phyloP scores from a whole-genome alignment of 768 basidiomycete species.

The Trametopsis cervina region DNA sequence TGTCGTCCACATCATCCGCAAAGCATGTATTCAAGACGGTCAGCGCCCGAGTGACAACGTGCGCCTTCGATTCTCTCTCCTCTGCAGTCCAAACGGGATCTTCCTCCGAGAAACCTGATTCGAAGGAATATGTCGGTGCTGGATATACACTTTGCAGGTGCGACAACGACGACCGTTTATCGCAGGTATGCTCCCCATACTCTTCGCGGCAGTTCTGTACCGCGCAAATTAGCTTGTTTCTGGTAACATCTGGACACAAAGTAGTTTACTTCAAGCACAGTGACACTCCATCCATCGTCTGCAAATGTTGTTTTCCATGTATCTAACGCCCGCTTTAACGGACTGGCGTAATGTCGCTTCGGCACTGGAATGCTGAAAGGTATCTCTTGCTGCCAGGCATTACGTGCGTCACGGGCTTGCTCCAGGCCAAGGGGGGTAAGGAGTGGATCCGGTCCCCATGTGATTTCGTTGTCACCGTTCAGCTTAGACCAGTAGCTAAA shows the following conservation, averaged over 20 bases:
- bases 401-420: constrained; percentile 43
- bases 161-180: constrained; percentile 45
- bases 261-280: constrained; percentile 61
- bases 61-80: constrained; percentile 42
- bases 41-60: constrained; percentile 41
- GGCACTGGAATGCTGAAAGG: constrained; percentile 40
- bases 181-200: constrained; percentile 65
- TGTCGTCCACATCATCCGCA: constrained; percentile 28
- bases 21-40: constrained; percentile 53
- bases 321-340: constrained; percentile 52
- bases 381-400: constrained; percentile 38
- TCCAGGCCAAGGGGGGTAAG: constrained; percentile 50
- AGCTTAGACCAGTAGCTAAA: constrained; percentile 55
- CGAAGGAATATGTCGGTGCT: constrained; percentile 38
- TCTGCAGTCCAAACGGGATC: constrained; percentile 55
- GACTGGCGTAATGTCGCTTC: constrained; percentile 52
- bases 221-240: too few relatives aligned
- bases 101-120: constrained; percentile 51
- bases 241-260: too few relatives aligned
- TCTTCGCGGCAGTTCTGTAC: constrained; percentile 59
- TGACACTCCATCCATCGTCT: constrained; percentile 23
- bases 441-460: constrained; percentile 72
- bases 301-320: constrained; percentile 51
- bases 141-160: constrained; percentile 46
- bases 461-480: constrained; percentile 55